Conservation (phyloP, 306 rosid genomes). For the Corylus avellana region DNA sequence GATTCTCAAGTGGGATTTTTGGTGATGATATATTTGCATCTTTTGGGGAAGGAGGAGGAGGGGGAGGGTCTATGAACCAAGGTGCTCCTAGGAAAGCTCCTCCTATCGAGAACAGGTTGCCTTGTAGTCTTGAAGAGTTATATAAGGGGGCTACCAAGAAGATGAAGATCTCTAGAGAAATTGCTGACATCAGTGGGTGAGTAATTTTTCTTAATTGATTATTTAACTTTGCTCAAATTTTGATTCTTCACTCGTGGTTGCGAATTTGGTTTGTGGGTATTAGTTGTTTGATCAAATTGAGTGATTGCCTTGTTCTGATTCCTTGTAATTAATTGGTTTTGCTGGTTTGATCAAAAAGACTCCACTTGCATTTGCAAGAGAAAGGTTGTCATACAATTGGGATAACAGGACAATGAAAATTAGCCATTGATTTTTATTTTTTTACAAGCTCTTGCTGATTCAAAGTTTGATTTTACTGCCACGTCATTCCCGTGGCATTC, state of each 20-base stretch:
- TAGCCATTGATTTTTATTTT: no score
- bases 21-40: conserved; percentile 59
- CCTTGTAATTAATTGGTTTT: background rate
- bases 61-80: conserved; percentile 44
- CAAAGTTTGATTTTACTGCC: no score
- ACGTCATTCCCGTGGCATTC: no score
- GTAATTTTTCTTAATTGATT: conserved; percentile 12
- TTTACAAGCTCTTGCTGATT: no score
- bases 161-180: conserved; percentile 69
- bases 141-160: conserved; percentile 57
- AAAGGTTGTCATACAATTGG: no score
- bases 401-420: no score
- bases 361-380: no score
- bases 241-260: background rate
- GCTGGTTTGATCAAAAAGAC: background rate
- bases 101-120: conserved; percentile 55
- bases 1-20: conserved; percentile 56
- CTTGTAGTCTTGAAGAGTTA: conserved; percentile 64
- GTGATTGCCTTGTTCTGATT: background rate
- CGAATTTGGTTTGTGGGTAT: background rate
- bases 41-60: conserved; percentile 49
- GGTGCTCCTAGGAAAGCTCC: conserved; percentile 52
- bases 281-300: background rate
- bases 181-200: conserved; percentile 58
- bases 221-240: background rate